Evolutionary conservation across 1,284 basidiomycete species (phyloP), one percentile per base, ranked within the genome.

Genomic region (Apiotrichum montevideense): DNA sequence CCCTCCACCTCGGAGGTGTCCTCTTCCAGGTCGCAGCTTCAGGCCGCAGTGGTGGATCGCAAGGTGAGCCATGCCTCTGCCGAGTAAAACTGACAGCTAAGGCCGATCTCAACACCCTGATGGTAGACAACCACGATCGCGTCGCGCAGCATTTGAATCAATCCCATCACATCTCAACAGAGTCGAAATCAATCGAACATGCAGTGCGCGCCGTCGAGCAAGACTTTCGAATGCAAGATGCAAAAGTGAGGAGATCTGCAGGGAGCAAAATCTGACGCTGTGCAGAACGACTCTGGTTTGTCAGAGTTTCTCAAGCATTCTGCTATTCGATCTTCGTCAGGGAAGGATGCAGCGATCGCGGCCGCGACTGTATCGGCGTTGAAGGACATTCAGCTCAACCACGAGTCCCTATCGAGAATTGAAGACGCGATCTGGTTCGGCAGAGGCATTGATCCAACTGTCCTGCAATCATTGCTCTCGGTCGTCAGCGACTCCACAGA

Each of bases 351-450:
- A 10, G 29, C 35, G 4, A 13, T 53, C 9, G 46, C 51, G 6
- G n/a, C 42, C 4, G 4, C 49, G 2, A 59, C 50, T 1, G 15
- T 49, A 4, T n/a, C 14, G n/a, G 33, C 54, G 2, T 54, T 71
- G 3, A 54, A 59, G 46, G 43, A 51, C 1, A 51, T 70, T 1
- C 21, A 58, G 37, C 42, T n/a, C 4, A 35, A 56, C n/a, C 41
- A 57, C 6, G 61, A 64, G 9, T 42, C 41, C 10, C 34, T 74
- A 7, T 35, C 55, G 14, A 57, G 53, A 45, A 57, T 74, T 0
- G 72, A 72, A 57, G 52, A 63, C 33, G 68, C 67, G 1, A 57
- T 74, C 2, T 71, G 67, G 67, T 49, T 44, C 1, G 72, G 69
- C 8, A 35, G 55, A 34, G 63, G 65, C 3, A 67, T 65, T 9